phyloP scores from a whole-genome alignment of 441 rosid species.

The Manihot esculenta region DNA sequence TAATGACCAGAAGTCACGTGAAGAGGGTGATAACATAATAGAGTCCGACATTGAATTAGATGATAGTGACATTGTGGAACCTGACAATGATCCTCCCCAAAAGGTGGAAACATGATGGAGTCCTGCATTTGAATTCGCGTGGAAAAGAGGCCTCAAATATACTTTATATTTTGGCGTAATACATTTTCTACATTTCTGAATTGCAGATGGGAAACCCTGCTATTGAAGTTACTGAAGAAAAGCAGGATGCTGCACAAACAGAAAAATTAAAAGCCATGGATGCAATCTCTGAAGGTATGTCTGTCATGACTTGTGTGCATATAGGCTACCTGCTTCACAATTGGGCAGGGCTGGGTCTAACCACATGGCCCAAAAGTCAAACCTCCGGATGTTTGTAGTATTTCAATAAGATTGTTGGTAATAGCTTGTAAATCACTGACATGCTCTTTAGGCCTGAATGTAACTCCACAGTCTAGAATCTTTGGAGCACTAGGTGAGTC shows the following conservation, averaged over 20 bases:
- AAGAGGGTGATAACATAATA: slow-evolving; percentile 61
- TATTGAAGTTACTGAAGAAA: slow-evolving; percentile 75
- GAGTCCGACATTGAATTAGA: slow-evolving; percentile 91
- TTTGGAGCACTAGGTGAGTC: no score
- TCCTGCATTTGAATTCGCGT: slow-evolving; percentile 19
- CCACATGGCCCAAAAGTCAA: no score
- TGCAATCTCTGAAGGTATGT: slow-evolving; percentile 70
- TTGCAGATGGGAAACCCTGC: slow-evolving; percentile 75
- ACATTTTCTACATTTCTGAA: slow-evolving; percentile 22
- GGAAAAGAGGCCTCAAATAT: slow-evolving; percentile 25
- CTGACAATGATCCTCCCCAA: slow-evolving; percentile 86
- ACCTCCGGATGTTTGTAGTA: no score
- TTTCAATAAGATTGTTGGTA: no score
- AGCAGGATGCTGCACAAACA: slow-evolving; percentile 65
- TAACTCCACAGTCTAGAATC: no score
- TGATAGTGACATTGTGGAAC: slow-evolving; percentile 65
- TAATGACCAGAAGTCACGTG: slow-evolving; percentile 38
- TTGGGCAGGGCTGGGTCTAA: no score
- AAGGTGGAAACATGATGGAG: slow-evolving; percentile 46
- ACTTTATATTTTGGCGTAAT: not conserved
- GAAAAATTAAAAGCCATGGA: slow-evolving; percentile 79
- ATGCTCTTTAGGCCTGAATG: no score
- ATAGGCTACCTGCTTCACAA: no score
- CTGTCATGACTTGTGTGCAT: not conserved
- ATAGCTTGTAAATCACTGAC: no score